Evolutionary conservation across 108 stramenopile species (phyloP), one percentile per base, ranked within the genome.

Genomic region (Discostella pseudostelligera): DNA sequence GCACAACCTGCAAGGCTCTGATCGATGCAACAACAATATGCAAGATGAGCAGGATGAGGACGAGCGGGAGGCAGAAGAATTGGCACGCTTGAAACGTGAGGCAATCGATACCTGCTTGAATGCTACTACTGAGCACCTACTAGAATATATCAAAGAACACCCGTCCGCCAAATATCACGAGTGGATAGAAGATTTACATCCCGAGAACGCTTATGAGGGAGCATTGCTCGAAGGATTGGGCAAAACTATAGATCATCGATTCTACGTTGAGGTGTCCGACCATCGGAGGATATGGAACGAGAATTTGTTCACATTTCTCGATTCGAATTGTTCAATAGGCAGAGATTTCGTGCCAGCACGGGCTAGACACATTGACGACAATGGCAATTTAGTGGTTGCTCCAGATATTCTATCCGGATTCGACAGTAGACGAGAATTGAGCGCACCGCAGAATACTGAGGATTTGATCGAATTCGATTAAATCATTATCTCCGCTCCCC

Each of bases 171-270:
- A 75, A 22, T 90, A 90, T 47, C 79, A 84, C 59, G 76, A 85
- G 51, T 90, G 89, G 86, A 86, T 90, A 25, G 72, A 69, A 48
- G 84, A 83, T 20, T 59, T 73, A 19, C 89, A 90, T 74, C 89
- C 89, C 2, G 89, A 90, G 47, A 90, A 90, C 67, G 77, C 79
- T 10, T 59, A 83, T 25, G 55, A 68, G n/a, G 67, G 74, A 6
- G 28, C 56, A 19, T 48, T 78, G 11, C 57, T 78, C 43, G 76
- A 78, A 55, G 78, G 69, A 46, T 25, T 70, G 14, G 67, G 67
- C 0, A 79, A 79, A 57, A 71, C 72, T 8, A 80, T 90, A 7
- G 89, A 90, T 72, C 81, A 75, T 51, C 69, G 89, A 61, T 90
- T 90, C 81, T 90, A 82, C 55, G 84, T 90, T 10, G 74, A 79